Conservation (phyloP, 73 alveolate species). For the Paramecium sexaurelia region DNA sequence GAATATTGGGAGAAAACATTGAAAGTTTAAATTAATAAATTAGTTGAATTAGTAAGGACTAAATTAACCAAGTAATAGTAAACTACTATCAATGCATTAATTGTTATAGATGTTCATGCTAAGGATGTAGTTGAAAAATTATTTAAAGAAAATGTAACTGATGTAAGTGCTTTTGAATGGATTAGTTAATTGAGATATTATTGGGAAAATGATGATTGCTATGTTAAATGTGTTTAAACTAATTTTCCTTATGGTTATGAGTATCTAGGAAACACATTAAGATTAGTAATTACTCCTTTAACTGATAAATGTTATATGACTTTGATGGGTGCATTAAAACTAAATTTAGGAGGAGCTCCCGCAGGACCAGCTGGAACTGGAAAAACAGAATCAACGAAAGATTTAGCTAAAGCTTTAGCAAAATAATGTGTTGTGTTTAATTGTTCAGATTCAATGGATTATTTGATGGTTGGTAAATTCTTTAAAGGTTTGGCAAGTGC, state of each 20-base stretch:
- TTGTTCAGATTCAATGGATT: conserved; percentile 98
- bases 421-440: conserved; percentile 99
- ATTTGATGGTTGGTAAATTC: conserved; percentile 93
- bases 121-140: conserved; percentile 81
- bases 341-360: conserved; percentile 98
- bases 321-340: conserved; percentile 95
- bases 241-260: conserved; percentile 95
- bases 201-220: conserved; percentile 88
- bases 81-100: conserved; percentile 96
- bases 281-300: conserved; percentile 97
- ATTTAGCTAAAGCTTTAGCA: conserved; percentile 98
- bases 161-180: conserved; percentile 83
- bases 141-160: conserved; percentile 58
- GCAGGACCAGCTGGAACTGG: conserved; percentile 99
- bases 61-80: conserved; percentile 80
- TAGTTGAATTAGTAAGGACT: conserved; percentile 77
- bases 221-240: conserved; percentile 87
- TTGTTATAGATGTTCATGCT: conserved; percentile 99
- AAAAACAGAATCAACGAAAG: conserved; percentile 99
- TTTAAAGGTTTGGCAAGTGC: conserved; percentile 96
- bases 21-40: conserved; percentile 26
- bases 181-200: conserved; percentile 89
- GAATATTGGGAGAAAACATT: conserved; percentile 62
- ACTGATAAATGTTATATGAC: conserved; percentile 98
- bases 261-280: conserved; percentile 94